Percentiles rank a stretch among this genome's conserved stretches.
Conservation (phyloP, 139 green algal species). For the Desmodesmus armatus region DNA sequence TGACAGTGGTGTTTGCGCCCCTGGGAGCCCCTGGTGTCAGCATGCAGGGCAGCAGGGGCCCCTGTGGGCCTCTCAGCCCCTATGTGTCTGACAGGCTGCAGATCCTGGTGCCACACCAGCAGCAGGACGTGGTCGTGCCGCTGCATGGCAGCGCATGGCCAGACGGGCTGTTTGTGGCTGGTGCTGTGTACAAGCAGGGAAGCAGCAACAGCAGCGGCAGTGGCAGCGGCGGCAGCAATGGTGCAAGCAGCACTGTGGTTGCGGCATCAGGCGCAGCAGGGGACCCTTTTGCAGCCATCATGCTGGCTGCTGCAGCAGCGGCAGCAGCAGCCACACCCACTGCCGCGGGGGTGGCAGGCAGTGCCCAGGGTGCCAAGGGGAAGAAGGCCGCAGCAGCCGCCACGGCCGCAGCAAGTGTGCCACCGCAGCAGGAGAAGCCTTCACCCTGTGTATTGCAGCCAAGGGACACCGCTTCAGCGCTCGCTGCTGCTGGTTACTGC, state of each 20-base stretch:
- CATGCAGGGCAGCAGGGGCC: constrained; percentile 43
- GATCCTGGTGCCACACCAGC: constrained; percentile 69
- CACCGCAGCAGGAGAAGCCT: constrained; percentile 2
- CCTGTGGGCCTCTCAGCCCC: constrained; percentile 17
- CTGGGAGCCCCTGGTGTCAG: no score
- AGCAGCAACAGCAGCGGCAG: constrained; percentile 39
- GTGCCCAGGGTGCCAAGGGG: neutral
- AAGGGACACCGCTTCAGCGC: neutral
- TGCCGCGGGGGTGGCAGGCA: neutral
- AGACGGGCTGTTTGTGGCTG: constrained; percentile 17
- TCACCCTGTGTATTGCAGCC: neutral
- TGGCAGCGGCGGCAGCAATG: neutral
- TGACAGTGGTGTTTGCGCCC: constrained; percentile 64
- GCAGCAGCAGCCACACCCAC: neutral
- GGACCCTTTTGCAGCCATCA: neutral
- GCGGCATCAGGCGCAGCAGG: neutral
- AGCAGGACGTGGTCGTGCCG: constrained; percentile 63
- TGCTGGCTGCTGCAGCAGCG: neutral
- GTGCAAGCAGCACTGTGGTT: neutral
- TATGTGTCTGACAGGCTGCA: constrained; percentile 61
- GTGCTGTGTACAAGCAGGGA: neutral
- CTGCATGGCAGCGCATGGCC: constrained; percentile 41
- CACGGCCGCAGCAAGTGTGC: neutral
- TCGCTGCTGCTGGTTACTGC: constrained; percentile 1
- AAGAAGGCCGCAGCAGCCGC: neutral